A percentile compares a stretch with the other conserved stretches of the same genome.
These are phyloP conservation scores for Pneumocystis carinii DNA, from an alignment of 1,139 yeast genomes.

Conservation along the genomic window DNA sequence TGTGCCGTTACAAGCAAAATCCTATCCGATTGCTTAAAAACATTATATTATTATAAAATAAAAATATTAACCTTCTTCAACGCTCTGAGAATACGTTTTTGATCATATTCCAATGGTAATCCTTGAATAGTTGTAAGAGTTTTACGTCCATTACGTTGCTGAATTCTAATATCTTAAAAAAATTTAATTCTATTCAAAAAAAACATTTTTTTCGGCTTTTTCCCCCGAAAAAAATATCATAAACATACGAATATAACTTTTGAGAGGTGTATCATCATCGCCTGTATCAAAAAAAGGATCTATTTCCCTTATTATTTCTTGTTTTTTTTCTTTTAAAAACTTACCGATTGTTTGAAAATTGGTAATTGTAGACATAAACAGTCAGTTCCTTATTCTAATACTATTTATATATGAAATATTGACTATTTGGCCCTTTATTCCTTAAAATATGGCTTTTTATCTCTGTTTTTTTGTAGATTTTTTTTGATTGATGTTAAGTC, in stretches of 20 bases:
- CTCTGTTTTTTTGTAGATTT: not conserved
- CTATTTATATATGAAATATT: not conserved
- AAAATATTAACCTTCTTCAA: slow-evolving; percentile 44
- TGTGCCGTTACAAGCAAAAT: slow-evolving; percentile 97
- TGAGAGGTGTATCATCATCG: slow-evolving; percentile 94
- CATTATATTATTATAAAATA: not conserved
- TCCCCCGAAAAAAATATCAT: not conserved
- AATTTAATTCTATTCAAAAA: not conserved
- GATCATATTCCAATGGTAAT: slow-evolving; percentile 84
- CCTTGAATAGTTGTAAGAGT: slow-evolving; percentile 98
- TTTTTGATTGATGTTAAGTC: not conserved
- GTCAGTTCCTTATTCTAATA: not conserved
- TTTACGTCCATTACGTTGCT: slow-evolving; percentile 99
- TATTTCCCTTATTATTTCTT: slow-evolving; percentile 16
- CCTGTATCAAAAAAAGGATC: slow-evolving; percentile 99
- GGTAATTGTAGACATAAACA: slow-evolving; percentile 4
- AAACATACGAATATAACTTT: slow-evolving; percentile 75
- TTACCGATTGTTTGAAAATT: slow-evolving; percentile 86
- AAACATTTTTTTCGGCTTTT: not conserved
- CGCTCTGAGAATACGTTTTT: slow-evolving; percentile 83
- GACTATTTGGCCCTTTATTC: not conserved
- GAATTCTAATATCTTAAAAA: slow-evolving; percentile 53
- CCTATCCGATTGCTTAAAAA: slow-evolving; percentile 21
- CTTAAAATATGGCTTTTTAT: not conserved
- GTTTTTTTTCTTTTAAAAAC: slow-evolving; percentile 16